These are phyloP conservation scores for Pseudisothecium myosuroides DNA, from an alignment of 225 moss, liverwort and hornwort genomes.

Conservation along the genomic window DNA sequence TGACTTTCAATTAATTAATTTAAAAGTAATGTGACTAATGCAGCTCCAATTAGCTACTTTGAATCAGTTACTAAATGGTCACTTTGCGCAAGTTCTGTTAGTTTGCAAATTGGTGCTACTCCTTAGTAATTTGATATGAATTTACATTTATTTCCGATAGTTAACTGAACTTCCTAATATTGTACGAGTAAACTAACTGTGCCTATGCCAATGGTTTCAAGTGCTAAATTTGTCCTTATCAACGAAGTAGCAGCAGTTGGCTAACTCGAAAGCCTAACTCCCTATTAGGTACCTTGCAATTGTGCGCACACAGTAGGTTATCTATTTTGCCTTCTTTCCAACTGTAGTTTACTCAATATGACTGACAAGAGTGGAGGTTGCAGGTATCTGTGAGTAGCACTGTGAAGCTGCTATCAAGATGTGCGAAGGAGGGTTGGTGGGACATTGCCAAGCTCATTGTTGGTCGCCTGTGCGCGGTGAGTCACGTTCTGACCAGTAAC, in stretches of 20 bases:
- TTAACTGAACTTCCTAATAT: neutral
- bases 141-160: neutral
- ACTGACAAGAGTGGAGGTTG: neutral
- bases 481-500: neutral
- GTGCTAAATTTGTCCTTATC: neutral
- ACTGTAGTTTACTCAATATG: neutral
- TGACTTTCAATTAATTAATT: neutral
- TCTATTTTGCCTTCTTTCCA: neutral
- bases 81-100: neutral
- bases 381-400: constrained; percentile 23
- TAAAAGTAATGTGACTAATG: neutral
- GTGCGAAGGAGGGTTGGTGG: constrained; percentile 28
- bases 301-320: neutral
- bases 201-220: neutral
- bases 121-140: neutral
- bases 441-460: constrained; percentile 28
- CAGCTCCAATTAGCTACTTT: neutral
- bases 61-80: neutral
- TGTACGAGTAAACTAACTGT: neutral
- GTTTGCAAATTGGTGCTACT: neutral
- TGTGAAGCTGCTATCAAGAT: constrained; percentile 19
- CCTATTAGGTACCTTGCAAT: neutral
- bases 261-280: neutral
- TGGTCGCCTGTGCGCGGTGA: constrained; percentile 28
- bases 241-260: neutral